phyloP scores from a whole-genome alignment of 768 basidiomycete genomes.

The Boletus rex-veris region DNA sequence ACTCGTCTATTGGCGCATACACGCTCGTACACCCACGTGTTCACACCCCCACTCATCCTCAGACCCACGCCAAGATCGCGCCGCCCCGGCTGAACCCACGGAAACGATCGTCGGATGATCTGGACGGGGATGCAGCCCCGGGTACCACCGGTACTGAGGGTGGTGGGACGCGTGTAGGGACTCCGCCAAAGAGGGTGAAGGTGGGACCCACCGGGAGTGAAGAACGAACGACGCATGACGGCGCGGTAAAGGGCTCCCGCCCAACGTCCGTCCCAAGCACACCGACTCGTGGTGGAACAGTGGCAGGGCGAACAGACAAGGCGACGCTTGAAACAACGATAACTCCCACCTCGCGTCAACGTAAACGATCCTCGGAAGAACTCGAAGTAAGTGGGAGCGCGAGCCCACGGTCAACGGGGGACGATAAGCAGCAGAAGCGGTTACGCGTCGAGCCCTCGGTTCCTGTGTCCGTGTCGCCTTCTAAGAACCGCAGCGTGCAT shows the following conservation, averaged over 20 bases:
- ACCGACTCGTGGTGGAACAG: background rate
- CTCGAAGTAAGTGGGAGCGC: slow-evolving; percentile 28
- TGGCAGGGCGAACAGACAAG: background rate
- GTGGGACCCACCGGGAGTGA: slow-evolving; percentile 10
- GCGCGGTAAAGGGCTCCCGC: background rate
- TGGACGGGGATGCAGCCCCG: slow-evolving; percentile 27
- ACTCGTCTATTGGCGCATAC: slow-evolving; percentile 11
- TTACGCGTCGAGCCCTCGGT: slow-evolving; percentile 24
- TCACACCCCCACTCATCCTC: background rate
- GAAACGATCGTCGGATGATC: slow-evolving; percentile 38
- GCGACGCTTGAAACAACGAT: slow-evolving; percentile 1
- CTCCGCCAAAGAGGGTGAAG: slow-evolving; percentile 43
- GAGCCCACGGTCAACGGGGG: slow-evolving; percentile 9
- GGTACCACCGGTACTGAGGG: background rate
- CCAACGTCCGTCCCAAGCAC: background rate
- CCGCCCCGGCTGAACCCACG: slow-evolving; percentile 22
- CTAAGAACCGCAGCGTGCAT: slow-evolving; percentile 1
- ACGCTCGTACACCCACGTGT: slow-evolving; percentile 5
- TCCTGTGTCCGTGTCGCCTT: background rate
- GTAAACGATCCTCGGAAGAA: slow-evolving; percentile 52
- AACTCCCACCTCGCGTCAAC: slow-evolving; percentile 25
- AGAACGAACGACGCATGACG: slow-evolving; percentile 1
- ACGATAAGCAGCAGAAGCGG: slow-evolving; percentile 28
- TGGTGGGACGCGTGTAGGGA: slow-evolving; percentile 20
- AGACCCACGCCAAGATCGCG: slow-evolving; percentile 10